Conservation (phyloP, 169 alveolate species). For the Plasmodium ovale region DNA sequence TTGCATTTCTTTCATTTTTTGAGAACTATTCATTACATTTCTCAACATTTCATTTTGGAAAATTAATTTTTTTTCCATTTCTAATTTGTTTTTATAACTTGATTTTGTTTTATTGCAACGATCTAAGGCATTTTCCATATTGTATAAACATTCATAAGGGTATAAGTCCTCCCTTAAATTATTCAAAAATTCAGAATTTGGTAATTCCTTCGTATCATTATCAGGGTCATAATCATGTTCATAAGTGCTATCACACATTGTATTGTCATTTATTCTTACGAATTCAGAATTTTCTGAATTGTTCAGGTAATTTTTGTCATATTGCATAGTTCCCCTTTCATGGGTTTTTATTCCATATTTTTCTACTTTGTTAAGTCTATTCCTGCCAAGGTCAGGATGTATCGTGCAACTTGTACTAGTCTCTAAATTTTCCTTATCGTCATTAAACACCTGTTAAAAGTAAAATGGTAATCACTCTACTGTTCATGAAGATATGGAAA, state of each 20-base stretch:
- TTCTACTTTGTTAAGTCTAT: background rate
- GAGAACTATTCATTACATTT: conserved; percentile 54
- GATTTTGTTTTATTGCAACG: background rate
- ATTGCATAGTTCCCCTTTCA: background rate
- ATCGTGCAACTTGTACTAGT: background rate
- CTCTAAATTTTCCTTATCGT: background rate
- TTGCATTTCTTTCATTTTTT: conserved; percentile 67
- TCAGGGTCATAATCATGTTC: conserved; percentile 2
- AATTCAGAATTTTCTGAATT: background rate
- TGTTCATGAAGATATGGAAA: background rate
- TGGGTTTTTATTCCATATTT: background rate
- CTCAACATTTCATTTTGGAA: conserved; percentile 66
- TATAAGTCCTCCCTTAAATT: background rate
- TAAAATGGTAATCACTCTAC: background rate
- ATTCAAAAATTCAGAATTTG: background rate
- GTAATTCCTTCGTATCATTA: conserved; percentile 33
- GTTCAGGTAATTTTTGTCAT: conserved; percentile 30
- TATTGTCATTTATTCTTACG: conserved; percentile 9
- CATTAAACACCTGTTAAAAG: background rate
- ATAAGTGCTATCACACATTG: conserved; percentile 25
- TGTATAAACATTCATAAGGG: conserved; percentile 42
- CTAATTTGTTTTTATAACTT: conserved; percentile 8
- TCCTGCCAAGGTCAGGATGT: background rate
- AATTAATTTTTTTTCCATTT: conserved; percentile 17
- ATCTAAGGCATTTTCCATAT: background rate